Conservation (phyloP, 2,329 filamentous ascomycete species). For the Colletotrichum lupini region DNA sequence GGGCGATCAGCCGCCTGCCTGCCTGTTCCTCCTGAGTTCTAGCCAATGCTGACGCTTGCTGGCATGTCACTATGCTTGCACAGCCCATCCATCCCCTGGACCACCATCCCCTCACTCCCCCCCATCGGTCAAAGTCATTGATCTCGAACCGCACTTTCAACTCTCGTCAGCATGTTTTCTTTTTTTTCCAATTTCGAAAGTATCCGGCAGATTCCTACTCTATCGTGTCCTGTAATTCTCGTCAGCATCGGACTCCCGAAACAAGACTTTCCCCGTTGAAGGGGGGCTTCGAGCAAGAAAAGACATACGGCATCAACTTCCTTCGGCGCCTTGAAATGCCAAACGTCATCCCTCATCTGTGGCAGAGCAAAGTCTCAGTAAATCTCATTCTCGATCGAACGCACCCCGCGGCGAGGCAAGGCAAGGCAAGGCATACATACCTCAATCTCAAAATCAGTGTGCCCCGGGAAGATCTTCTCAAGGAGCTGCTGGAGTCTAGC, state of each 20-base stretch:
- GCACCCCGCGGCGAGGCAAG: too few relatives aligned
- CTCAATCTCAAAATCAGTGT: not conserved
- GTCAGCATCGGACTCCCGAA: too few relatives aligned
- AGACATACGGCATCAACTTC: not conserved
- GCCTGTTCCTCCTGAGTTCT: too few relatives aligned
- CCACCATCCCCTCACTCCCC: too few relatives aligned
- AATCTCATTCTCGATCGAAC: not conserved
- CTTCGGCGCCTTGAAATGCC: not conserved
- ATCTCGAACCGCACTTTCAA: not conserved
- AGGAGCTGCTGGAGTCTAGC: not conserved
- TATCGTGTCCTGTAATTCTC: not conserved
- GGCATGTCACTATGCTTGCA: too few relatives aligned
- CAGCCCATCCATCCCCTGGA: too few relatives aligned
- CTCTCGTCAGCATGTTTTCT: too few relatives aligned
- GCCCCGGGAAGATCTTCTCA: not conserved
- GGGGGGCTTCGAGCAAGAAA: not conserved
- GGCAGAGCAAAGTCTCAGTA: accelerated
- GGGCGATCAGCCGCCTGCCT: too few relatives aligned
- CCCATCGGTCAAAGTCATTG: too few relatives aligned
- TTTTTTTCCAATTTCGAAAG: too few relatives aligned
- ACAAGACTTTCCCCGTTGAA: too few relatives aligned
- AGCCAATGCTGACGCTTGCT: too few relatives aligned
- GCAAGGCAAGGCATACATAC: not conserved
- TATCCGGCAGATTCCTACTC: not conserved
- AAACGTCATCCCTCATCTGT: not conserved